Evolutionary conservation across 192 early-diverging fungal species (phyloP), one percentile per base, ranked within the genome.

Genomic region (Anaeromyces robustus): DNA sequence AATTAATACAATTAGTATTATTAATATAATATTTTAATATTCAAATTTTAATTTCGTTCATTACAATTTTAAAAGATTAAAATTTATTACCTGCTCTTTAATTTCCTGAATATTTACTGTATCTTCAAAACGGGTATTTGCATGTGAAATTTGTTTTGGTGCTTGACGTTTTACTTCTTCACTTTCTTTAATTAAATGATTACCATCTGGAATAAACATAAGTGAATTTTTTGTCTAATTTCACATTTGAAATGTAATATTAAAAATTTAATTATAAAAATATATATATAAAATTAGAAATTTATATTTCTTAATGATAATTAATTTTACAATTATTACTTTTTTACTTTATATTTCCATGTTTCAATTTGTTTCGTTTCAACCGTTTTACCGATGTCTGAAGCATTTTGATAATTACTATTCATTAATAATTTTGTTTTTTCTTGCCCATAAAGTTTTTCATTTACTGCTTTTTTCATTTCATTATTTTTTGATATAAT

Each of bases 391-490:
- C 81, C 28, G 80, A 32, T 28, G 80, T 22, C 77, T 82, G 79
- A 78, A 83, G 85, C 82, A 68, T 68, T 68, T n/a, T 68, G 52
- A 2, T 22, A 19, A 77, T 80, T 78, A 29, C 37, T 78, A 78
- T 19, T 78, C 80, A 78, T 37, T 80, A 77, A 29, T 30, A 43
- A 41, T 80, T 78, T 84, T 68, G 88, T 87, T 28, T 83, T 80
- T 79, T 95, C 92, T 79, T 88, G 86, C 17, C 92, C 89, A 79
- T 87, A 95, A 52, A 91, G 82, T 92, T 92, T 94, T 59, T 85
- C 84, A 80, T 93, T 91, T 79, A 91, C 87, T 77, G 88, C 85
- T 78, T 84, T 86, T 68, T 87, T 83, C 29, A 89, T 87, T 29
- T 86, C 82, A 78, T 93, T 94, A 29, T 89, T 82, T 43, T 88